Percentiles rank a stretch among this genome's conserved stretches.
These are phyloP conservation scores for Ceratobasidium sp. DNA, from an alignment of 1,284 basidiomycete genomes.

Conservation along the genomic window DNA sequence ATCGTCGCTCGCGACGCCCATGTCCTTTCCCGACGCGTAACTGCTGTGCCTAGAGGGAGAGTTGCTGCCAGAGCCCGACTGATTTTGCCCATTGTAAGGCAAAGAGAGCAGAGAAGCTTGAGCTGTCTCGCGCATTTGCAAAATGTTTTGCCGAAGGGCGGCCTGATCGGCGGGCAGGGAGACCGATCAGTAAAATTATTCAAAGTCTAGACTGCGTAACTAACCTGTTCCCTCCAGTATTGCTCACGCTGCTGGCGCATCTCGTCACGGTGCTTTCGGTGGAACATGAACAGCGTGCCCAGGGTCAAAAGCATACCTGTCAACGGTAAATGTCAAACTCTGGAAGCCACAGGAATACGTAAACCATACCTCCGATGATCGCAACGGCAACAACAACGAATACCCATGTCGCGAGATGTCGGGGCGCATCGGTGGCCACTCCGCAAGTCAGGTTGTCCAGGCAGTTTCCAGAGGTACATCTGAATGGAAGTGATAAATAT, in stretches of 20 bases:
- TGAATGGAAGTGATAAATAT: conserved; percentile 52
- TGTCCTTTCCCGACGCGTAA: conserved; percentile 33
- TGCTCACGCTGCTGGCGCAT: conserved; percentile 84
- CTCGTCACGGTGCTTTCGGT: conserved; percentile 73
- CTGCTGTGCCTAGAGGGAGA: conserved; percentile 33
- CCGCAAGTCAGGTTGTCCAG: conserved; percentile 70
- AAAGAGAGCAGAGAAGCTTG: conserved; percentile 70
- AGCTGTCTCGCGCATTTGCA: conserved; percentile 78
- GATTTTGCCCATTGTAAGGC: conserved; percentile 57
- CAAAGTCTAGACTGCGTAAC: conserved; percentile 39
- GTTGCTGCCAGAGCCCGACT: conserved; percentile 30
- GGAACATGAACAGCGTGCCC: conserved; percentile 72
- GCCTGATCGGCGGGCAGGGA: conserved; percentile 58
- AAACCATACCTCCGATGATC: conserved; percentile 70
- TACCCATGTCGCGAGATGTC: conserved; percentile 72
- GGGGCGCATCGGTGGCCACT: conserved; percentile 66
- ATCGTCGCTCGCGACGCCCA: conserved; percentile 23
- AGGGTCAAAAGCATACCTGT: conserved; percentile 77
- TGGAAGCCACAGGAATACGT: conserved; percentile 23
- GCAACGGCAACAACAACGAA: conserved; percentile 78
- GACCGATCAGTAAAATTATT: background rate
- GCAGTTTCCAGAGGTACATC: conserved; percentile 83
- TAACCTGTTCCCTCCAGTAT: conserved; percentile 87
- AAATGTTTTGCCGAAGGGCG: conserved; percentile 78
- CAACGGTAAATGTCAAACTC: conserved; percentile 20